Conservation (phyloP, 208 protist genomes). For the Leishmania major region DNA sequence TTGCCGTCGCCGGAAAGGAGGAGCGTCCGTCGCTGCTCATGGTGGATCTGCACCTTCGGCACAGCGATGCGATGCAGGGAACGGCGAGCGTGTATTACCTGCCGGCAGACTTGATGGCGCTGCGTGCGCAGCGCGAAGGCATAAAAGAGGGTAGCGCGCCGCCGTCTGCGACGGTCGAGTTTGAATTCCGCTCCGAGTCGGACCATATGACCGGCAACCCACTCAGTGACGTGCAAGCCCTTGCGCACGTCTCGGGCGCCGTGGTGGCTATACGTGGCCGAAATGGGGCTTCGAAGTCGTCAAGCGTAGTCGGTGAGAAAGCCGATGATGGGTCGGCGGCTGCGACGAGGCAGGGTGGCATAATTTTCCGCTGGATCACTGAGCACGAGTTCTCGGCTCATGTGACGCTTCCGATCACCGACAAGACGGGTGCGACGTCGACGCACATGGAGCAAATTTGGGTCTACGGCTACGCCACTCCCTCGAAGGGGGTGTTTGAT, state of each 20-base stretch:
- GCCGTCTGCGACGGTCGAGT: conserved; percentile 36
- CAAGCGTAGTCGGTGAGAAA: neutral
- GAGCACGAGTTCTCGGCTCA: conserved; percentile 72
- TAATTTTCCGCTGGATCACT: conserved; percentile 57
- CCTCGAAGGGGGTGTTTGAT: conserved; percentile 38
- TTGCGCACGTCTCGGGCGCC: conserved; percentile 36
- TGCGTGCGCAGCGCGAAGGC: conserved; percentile 38
- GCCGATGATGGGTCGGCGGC: neutral
- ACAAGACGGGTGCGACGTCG: neutral
- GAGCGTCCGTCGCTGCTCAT: conserved; percentile 61
- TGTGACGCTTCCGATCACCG: conserved; percentile 26
- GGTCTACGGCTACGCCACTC: conserved; percentile 64
- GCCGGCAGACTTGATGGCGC: conserved; percentile 36
- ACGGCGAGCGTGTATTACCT: conserved; percentile 47
- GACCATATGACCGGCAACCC: conserved; percentile 23
- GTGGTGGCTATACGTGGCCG: conserved; percentile 3
- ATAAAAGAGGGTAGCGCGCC: conserved; percentile 38
- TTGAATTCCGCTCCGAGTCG: conserved; percentile 40
- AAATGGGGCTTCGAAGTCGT: neutral
- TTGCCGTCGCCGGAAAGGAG: neutral
- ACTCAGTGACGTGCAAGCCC: conserved; percentile 40
- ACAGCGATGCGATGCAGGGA: conserved; percentile 40
- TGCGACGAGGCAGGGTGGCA: conserved; percentile 23
- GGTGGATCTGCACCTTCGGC: conserved; percentile 57
- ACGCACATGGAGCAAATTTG: conserved; percentile 49